Evolutionary conservation across 345 rosid species (phyloP).

Genomic region (Nasturtium officinale): DNA sequence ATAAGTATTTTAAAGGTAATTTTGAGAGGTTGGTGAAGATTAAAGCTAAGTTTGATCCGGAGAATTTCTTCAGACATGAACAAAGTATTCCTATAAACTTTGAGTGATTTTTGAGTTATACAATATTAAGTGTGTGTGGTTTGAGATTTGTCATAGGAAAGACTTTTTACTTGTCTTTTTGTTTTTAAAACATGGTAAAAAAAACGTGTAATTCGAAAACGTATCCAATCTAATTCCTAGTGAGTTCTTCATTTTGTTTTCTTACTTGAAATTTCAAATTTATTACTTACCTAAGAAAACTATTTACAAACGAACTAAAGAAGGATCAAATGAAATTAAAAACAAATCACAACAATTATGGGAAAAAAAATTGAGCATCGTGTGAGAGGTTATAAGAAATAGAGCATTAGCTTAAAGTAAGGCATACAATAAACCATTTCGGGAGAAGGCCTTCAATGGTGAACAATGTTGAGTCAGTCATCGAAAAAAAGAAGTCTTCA

Average conservation of each 20-base stretch:
- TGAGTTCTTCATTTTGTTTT: neutral
- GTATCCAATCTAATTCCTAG: constrained; percentile 11
- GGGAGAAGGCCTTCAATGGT: too few relatives aligned
- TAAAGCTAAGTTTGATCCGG: constrained; percentile 59
- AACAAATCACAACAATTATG: too few relatives aligned
- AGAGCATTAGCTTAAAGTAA: too few relatives aligned
- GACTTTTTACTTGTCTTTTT: constrained; percentile 21
- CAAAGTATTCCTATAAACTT: constrained; percentile 61
- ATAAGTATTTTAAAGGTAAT: constrained; percentile 56
- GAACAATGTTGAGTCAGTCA: too few relatives aligned
- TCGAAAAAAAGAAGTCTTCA: too few relatives aligned
- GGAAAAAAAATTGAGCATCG: too few relatives aligned
- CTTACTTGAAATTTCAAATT: neutral
- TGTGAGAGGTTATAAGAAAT: too few relatives aligned
- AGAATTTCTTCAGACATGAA: constrained; percentile 58
- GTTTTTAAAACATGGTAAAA: constrained; percentile 12
- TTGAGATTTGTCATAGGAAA: constrained; percentile 31
- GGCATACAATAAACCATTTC: too few relatives aligned
- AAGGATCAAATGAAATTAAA: too few relatives aligned
- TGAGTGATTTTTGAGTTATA: constrained; percentile 21
- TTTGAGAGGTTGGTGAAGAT: constrained; percentile 52
- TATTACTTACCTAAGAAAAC: too few relatives aligned
- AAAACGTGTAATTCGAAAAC: constrained; percentile 10
- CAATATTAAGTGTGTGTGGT: constrained; percentile 37
- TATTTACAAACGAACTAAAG: too few relatives aligned